phyloP scores from a whole-genome alignment of 2,329 filamentous ascomycete genomes.

The Alternaria gaisen region DNA sequence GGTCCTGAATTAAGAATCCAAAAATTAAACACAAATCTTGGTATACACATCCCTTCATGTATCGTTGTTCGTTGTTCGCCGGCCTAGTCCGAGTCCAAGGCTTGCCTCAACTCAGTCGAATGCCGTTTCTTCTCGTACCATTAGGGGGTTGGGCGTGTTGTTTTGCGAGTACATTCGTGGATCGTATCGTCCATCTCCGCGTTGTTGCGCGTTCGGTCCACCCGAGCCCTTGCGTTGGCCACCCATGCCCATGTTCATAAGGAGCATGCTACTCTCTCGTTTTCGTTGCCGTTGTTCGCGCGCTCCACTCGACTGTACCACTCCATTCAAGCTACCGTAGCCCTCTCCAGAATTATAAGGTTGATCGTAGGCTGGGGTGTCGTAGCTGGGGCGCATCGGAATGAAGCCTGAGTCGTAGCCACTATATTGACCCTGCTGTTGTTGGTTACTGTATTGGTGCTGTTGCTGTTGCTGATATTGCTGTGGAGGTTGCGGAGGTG shows the following conservation, averaged over 20 bases:
- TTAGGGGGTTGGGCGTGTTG: conserved; percentile 26
- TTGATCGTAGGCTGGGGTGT: conserved; percentile 46
- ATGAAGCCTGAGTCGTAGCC: conserved; percentile 62
- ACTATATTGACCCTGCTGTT: conserved; percentile 33
- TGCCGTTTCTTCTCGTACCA: conserved; percentile 43
- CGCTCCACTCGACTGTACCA: conserved; percentile 35
- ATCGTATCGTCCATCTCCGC: conserved; percentile 34
- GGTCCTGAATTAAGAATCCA: conserved; percentile 39
- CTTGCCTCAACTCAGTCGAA: conserved; percentile 32
- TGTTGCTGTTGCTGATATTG: conserved; percentile 24
- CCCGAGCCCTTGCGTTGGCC: conserved; percentile 49
- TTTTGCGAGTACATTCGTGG: conserved; percentile 10
- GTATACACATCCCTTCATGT: conserved; percentile 16
- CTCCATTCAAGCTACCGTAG: conserved; percentile 48
- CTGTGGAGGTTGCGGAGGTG: conserved; percentile 37
- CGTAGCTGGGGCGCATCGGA: conserved; percentile 60
- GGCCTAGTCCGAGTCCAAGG: neutral
- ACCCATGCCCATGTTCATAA: conserved; percentile 50
- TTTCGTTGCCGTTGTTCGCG: conserved; percentile 45
- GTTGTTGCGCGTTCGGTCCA: conserved; percentile 32
- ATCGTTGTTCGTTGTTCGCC: conserved; percentile 18
- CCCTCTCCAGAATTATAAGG: conserved; percentile 40
- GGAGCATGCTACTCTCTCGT: conserved; percentile 51
- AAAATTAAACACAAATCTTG: conserved; percentile 38
- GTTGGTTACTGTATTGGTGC: conserved; percentile 24